Conservation (phyloP, 306 rosid genomes). For the Neltuma alba region DNA sequence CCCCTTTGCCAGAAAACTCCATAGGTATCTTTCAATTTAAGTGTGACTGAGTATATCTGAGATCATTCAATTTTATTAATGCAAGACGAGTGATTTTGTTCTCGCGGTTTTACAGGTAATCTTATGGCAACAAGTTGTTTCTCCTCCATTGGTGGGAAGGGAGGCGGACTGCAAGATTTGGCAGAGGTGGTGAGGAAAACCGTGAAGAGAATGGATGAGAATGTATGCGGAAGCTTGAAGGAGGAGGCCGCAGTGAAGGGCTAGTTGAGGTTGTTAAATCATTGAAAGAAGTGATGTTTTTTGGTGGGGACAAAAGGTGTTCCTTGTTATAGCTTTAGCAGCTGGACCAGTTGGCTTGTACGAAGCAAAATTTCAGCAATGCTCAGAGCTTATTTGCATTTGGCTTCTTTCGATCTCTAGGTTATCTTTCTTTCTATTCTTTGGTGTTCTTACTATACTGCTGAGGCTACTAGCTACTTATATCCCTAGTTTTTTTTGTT, state of each 20-base stretch:
- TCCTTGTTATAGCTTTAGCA: slow-evolving; percentile 16
- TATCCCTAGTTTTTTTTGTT: no score
- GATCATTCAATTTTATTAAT: no score
- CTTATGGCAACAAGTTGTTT: not conserved
- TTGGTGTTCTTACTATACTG: not conserved
- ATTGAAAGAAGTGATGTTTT: not conserved
- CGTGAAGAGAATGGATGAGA: not conserved
- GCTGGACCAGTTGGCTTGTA: slow-evolving; percentile 33
- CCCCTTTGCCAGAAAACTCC: not conserved
- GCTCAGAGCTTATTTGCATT: slow-evolving; percentile 16
- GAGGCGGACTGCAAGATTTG: slow-evolving; percentile 3
- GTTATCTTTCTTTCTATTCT: not conserved
- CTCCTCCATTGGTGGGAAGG: slow-evolving; percentile 5
- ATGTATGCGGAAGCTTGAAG: not conserved
- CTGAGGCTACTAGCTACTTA: not conserved
- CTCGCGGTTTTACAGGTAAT: slow-evolving; percentile 5
- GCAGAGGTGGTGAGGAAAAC: not conserved
- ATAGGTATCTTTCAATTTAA: not conserved
- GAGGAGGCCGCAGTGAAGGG: not conserved
- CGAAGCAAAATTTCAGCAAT: slow-evolving; percentile 36
- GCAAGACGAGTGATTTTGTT: not conserved
- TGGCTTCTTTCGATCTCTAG: slow-evolving; percentile 8
- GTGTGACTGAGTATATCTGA: no score
- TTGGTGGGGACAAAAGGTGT: not conserved
- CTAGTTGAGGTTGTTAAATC: not conserved